These are phyloP conservation scores for Phytophthora constricta DNA, from an alignment of 352 stramenopile genomes.

Conservation along the genomic window DNA sequence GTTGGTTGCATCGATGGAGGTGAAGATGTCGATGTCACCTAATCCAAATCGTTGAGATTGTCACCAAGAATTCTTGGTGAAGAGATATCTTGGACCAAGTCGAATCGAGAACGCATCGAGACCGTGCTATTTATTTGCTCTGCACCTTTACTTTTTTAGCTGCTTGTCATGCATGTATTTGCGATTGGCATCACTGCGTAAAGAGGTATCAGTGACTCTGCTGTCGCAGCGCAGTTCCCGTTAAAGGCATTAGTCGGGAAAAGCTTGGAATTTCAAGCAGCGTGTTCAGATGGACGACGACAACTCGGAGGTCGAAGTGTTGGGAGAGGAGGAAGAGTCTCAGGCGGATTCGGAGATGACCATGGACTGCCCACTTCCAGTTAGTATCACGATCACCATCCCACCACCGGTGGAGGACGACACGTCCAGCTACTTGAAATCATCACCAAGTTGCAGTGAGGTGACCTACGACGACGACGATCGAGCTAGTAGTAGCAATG, in stretches of 20 bases:
- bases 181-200: neutral
- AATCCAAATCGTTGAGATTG: too few relatives aligned
- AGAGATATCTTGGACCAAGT: too few relatives aligned
- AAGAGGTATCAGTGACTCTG: neutral
- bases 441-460: conserved; percentile 21
- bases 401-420: conserved; percentile 14
- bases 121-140: too few relatives aligned
- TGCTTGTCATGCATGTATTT: neutral
- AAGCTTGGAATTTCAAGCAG: neutral
- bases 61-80: too few relatives aligned
- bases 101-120: too few relatives aligned
- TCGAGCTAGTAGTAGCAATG: conserved; percentile 16
- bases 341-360: conserved; percentile 7
- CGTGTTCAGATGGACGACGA: too few relatives aligned
- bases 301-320: conserved; percentile 19
- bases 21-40: too few relatives aligned
- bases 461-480: conserved; percentile 25
- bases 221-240: neutral
- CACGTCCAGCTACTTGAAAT: neutral
- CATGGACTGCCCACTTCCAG: conserved; percentile 7
- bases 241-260: too few relatives aligned
- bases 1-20: too few relatives aligned
- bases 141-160: too few relatives aligned
- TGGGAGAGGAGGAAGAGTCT: conserved; percentile 13
- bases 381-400: conserved; percentile 31